A percentile compares a stretch with the other conserved stretches of the same genome.
Conservation (phyloP, 2,329 filamentous ascomycete species). For the Rachicladosporium sp. region DNA sequence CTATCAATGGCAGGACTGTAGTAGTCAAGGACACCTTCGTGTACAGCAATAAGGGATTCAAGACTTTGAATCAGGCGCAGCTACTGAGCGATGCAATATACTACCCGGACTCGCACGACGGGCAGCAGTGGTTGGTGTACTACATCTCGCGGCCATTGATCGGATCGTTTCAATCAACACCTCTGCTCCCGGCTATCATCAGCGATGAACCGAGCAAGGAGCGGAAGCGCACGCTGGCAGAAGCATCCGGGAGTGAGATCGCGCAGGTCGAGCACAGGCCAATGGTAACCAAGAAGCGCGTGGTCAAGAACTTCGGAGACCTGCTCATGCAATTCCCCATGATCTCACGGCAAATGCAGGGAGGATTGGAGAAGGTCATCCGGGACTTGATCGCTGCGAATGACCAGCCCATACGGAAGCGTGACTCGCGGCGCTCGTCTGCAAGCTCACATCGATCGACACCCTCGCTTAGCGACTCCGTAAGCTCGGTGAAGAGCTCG, state of each 20-base stretch:
- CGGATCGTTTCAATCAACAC: conserved; percentile 66
- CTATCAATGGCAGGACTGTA: conserved; percentile 82
- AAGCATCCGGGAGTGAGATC: conserved; percentile 11
- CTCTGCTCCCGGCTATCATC: conserved; percentile 52
- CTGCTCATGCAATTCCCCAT: conserved; percentile 84
- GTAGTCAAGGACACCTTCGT: conserved; percentile 87
- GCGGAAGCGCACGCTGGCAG: conserved; percentile 18
- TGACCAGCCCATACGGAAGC: conserved; percentile 54
- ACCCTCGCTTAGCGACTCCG: conserved; percentile 22
- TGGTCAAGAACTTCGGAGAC: conserved; percentile 82
- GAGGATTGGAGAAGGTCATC: conserved; percentile 78
- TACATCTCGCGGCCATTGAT: conserved; percentile 85
- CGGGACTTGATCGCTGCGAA: conserved; percentile 78
- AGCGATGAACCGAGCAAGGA: conserved; percentile 22
- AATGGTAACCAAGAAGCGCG: conserved; percentile 61
- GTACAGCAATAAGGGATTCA: conserved; percentile 99
- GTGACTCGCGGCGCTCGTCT: conserved; percentile 19
- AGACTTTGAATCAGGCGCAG: conserved; percentile 77
- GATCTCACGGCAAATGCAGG: conserved; percentile 93
- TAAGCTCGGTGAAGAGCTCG: conserved; percentile 23
- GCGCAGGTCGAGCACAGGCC: conserved; percentile 10
- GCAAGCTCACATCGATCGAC: conserved; percentile 22
- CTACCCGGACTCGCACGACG: conserved; percentile 79
- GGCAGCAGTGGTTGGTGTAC: conserved; percentile 90
- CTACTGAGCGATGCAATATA: conserved; percentile 73